Conservation (phyloP, 2,329 filamentous ascomycete genomes). For the Sclerotinia nivalis region DNA sequence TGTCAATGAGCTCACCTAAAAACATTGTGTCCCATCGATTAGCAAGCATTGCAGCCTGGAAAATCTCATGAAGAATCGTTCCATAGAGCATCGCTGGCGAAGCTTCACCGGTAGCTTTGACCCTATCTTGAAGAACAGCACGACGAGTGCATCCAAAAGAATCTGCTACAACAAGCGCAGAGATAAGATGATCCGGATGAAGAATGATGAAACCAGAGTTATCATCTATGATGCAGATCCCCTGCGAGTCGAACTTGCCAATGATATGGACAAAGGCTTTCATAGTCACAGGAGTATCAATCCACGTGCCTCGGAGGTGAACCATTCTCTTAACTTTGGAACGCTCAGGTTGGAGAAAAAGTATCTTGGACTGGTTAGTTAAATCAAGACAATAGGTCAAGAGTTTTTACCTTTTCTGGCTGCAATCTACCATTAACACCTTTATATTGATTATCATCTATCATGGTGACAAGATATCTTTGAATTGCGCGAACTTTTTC, state of each 20-base stretch:
- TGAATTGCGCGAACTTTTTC: conserved; percentile 75
- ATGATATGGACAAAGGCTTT: conserved; percentile 85
- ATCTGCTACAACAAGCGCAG: conserved; percentile 93
- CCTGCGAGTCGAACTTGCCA: conserved; percentile 68
- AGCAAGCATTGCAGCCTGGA: conserved; percentile 82
- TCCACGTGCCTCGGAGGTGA: conserved; percentile 82
- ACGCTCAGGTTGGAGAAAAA: conserved; percentile 79
- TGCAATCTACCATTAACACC: conserved; percentile 60
- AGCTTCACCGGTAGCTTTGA: conserved; percentile 84
- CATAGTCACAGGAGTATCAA: conserved; percentile 71
- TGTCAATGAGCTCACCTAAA: conserved; percentile 65
- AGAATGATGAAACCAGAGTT: conserved; percentile 81
- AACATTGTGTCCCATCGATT: conserved; percentile 78
- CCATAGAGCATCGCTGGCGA: conserved; percentile 86
- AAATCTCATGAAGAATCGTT: conserved; percentile 90
- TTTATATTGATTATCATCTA: conserved; percentile 68
- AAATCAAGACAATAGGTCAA: not conserved
- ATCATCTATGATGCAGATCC: conserved; percentile 82
- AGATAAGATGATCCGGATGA: conserved; percentile 93
- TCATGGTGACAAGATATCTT: conserved; percentile 78
- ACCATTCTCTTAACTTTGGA: conserved; percentile 67
- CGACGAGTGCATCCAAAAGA: conserved; percentile 89
- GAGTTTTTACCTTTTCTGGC: conserved; percentile 67
- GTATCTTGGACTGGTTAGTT: conserved; percentile 55
- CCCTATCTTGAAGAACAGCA: conserved; percentile 89